Percentiles rank a stretch among this genome's conserved stretches.
phyloP scores from a whole-genome alignment of 768 basidiomycete species.

The Tephrocybe sp. region DNA sequence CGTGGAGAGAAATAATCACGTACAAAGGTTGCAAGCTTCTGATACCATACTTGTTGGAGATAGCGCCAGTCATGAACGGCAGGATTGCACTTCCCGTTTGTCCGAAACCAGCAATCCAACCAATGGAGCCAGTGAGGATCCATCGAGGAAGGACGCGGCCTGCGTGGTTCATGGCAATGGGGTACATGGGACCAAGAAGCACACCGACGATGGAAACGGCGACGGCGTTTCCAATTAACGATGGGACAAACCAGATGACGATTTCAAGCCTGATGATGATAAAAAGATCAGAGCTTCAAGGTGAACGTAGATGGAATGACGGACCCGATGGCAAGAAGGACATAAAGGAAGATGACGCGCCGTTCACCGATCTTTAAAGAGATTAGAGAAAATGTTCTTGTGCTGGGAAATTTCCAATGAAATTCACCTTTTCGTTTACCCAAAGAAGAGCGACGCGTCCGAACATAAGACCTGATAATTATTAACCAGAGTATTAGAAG shows the following conservation, averaged over 20 bases:
- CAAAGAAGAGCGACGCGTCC: conserved; percentile 18
- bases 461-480: conserved; percentile 45
- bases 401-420: neutral
- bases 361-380: neutral
- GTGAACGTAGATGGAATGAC: too few species aligned
- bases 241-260: conserved; percentile 67
- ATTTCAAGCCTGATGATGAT: conserved; percentile 52
- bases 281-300: too few species aligned
- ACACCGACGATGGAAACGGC: conserved; percentile 64
- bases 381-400: neutral
- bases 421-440: neutral
- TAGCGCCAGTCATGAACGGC: conserved; percentile 71
- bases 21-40: conserved; percentile 61
- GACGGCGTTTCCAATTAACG: conserved; percentile 60
- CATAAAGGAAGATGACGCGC: neutral
- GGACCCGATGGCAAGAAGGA: neutral
- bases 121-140: conserved; percentile 63
- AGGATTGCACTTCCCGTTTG: conserved; percentile 70
- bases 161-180: conserved; percentile 69
- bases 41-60: conserved; percentile 62
- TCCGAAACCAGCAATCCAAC: conserved; percentile 68
- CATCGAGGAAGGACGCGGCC: conserved; percentile 67
- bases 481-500: neutral
- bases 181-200: conserved; percentile 75
- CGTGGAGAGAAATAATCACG: conserved; percentile 24